Evolutionary conservation across 2,329 filamentous ascomycete species (phyloP), one percentile per base, ranked within the genome.

Genomic region (Lachnellula occidentalis): DNA sequence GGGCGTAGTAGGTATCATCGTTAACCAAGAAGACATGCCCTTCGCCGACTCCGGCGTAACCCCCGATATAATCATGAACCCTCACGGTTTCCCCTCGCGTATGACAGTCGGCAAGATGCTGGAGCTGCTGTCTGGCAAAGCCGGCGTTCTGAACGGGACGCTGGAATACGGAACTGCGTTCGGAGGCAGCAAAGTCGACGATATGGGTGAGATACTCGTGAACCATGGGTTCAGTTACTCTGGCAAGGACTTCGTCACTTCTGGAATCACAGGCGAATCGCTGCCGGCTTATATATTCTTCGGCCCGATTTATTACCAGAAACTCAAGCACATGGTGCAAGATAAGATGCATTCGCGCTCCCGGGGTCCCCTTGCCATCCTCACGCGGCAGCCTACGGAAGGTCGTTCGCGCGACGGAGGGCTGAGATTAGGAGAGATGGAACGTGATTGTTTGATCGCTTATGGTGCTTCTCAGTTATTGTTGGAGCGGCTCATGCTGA

Each of bases 51-150:
- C 80, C 50, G 95, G 94, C 2, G 83, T 99, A 62, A 87, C 85
- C n/a, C 94, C 94, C 0, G 94, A 99, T 72, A 96, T 99, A 63
- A 99, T 99, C 82, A 99, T 99, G 94, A 99, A 99, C 76, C 94
- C 95, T 0, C 94, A 99, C 74, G 94, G 94, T 85, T 99, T 99
- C 79, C 94, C 94, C 1, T 97, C 92, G 34, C 94, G 94, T 72
- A 99, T 99, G 94, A 99, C 94, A 51, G 94, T 99, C 59, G 94
- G 94, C 34, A 99, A 99, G 73, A 88, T 99, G 78, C 82, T 99
- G 49, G 94, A 99, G 70, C 88, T 96, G 45, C 79, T 99, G 15
- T 90, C 92, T 0, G 94, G 94, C 61, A 99, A 99, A 73, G 94
- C 94, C 0, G 90, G 92, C 12, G 85, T 99, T 2, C 73, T 99